Conservation (phyloP, 352 stramenopile genomes). For the Nothophytophthora sp. region DNA sequence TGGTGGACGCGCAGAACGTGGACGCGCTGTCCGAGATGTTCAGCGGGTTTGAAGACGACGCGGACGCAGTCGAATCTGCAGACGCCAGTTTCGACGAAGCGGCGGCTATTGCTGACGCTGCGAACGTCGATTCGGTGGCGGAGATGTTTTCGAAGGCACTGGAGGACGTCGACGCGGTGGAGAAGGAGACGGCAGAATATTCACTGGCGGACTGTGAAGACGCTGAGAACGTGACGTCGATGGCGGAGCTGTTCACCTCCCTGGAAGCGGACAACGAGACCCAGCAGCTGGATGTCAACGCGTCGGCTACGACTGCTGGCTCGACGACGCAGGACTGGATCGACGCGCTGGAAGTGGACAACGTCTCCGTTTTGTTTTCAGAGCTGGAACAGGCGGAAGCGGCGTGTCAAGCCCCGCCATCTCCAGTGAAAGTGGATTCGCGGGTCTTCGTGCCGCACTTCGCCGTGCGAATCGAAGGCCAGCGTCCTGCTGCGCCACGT, state of each 20-base stretch:
- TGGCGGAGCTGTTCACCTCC: slow-evolving; percentile 38
- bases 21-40: slow-evolving; percentile 28
- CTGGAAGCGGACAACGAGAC: slow-evolving; percentile 21
- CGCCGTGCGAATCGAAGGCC: slow-evolving; percentile 49
- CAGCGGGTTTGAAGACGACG: slow-evolving; percentile 3
- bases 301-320: neutral
- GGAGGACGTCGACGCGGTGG: slow-evolving; percentile 18
- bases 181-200: neutral
- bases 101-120: slow-evolving; percentile 4
- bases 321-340: slow-evolving; percentile 41
- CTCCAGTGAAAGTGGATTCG: slow-evolving; percentile 35
- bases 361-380: slow-evolving; percentile 44
- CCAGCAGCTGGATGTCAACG: slow-evolving; percentile 11
- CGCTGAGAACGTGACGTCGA: slow-evolving; percentile 44
- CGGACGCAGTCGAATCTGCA: neutral
- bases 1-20: slow-evolving; percentile 31
- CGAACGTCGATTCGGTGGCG: slow-evolving; percentile 18
- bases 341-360: slow-evolving; percentile 54
- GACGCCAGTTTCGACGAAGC: neutral
- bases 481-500: slow-evolving; percentile 3
- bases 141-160: slow-evolving; percentile 27
- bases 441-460: slow-evolving; percentile 62
- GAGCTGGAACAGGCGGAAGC: slow-evolving; percentile 33
- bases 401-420: neutral
- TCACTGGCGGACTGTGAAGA: slow-evolving; percentile 16